These are phyloP conservation scores for Wakefieldia striispora DNA, from an alignment of 768 basidiomycete species.

Conservation along the genomic window DNA sequence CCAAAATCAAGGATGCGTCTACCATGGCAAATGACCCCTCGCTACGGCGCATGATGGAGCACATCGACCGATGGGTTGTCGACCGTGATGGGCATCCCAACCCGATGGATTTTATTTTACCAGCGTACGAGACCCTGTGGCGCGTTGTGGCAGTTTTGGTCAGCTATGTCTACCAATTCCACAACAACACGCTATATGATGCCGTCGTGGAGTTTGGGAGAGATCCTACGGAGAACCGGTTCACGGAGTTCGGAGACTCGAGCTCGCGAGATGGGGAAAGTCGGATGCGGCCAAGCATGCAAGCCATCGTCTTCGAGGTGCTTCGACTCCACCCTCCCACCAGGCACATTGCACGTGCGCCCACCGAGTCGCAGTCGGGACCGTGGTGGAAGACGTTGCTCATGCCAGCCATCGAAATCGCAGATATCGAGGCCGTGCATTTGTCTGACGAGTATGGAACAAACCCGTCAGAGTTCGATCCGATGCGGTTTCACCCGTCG, in stretches of 20 bases:
- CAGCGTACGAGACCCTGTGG: slow-evolving; percentile 65
- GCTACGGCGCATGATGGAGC: slow-evolving; percentile 35
- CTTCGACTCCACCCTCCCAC: slow-evolving; percentile 31
- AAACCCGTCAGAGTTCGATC: slow-evolving; percentile 43
- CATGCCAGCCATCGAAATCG: slow-evolving; percentile 15
- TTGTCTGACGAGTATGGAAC: slow-evolving; percentile 23
- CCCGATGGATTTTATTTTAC: slow-evolving; percentile 56
- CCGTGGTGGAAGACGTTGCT: slow-evolving; percentile 15
- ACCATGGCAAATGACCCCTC: slow-evolving; percentile 19
- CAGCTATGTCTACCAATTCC: slow-evolving; percentile 25
- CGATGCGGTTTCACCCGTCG: slow-evolving; percentile 38
- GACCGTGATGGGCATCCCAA: slow-evolving; percentile 19
- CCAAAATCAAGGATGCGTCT: slow-evolving; percentile 14
- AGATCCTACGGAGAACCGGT: slow-evolving; percentile 22
- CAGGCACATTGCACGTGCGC: slow-evolving; percentile 21
- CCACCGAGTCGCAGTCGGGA: background rate
- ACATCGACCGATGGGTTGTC: slow-evolving; percentile 36
- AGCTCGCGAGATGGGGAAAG: background rate
- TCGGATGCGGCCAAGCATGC: slow-evolving; percentile 14
- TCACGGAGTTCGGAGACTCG: slow-evolving; percentile 11
- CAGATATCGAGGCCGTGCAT: slow-evolving; percentile 24
- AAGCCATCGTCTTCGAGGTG: slow-evolving; percentile 26
- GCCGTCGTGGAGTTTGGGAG: slow-evolving; percentile 26
- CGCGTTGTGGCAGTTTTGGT: slow-evolving; percentile 53
- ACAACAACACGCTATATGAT: slow-evolving; percentile 18